These are phyloP conservation scores for Beta corolliflora DNA, from an alignment of 179 eudicot genomes.

Conservation along the genomic window DNA sequence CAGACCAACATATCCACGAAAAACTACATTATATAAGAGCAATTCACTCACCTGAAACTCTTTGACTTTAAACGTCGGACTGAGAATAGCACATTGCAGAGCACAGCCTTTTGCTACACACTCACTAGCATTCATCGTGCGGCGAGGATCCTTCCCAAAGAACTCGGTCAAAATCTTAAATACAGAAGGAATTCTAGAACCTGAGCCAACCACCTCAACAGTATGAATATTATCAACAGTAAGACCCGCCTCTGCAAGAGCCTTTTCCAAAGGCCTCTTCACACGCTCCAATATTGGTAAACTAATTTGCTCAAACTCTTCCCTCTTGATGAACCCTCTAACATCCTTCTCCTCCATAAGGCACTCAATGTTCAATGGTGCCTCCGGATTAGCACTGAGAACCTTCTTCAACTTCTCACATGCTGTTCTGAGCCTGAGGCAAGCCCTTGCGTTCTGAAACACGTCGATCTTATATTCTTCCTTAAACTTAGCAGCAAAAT, in stretches of 20 bases:
- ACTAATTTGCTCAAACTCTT: constrained; percentile 83
- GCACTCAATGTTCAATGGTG: constrained; percentile 92
- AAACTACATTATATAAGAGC: neutral
- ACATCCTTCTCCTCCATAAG: constrained; percentile 97
- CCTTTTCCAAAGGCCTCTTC: constrained; percentile 81
- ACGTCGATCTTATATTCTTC: constrained; percentile 85
- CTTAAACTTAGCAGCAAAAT: constrained; percentile 82
- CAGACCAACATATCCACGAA: neutral
- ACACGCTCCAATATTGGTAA: constrained; percentile 83
- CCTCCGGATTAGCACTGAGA: constrained; percentile 90
- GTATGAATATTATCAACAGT: constrained; percentile 61
- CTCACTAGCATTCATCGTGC: constrained; percentile 97
- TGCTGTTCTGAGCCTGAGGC: constrained; percentile 76
- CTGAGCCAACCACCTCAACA: constrained; percentile 91
- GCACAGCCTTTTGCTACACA: constrained; percentile 96
- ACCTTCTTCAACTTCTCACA: constrained; percentile 91
- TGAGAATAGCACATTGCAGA: constrained; percentile 82
- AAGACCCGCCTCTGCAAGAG: constrained; percentile 81
- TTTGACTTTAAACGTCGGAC: constrained; percentile 87
- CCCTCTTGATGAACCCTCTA: constrained; percentile 73
- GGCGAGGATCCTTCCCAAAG: constrained; percentile 90
- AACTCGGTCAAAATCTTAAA: constrained; percentile 80
- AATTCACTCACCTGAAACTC: constrained; percentile 69
- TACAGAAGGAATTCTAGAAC: constrained; percentile 83
- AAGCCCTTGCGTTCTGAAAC: constrained; percentile 81